Evolutionary conservation across 495 filamentous ascomycete species (phyloP), one percentile per base, ranked within the genome.

Genomic region (Clohesyomyces aquaticus): DNA sequence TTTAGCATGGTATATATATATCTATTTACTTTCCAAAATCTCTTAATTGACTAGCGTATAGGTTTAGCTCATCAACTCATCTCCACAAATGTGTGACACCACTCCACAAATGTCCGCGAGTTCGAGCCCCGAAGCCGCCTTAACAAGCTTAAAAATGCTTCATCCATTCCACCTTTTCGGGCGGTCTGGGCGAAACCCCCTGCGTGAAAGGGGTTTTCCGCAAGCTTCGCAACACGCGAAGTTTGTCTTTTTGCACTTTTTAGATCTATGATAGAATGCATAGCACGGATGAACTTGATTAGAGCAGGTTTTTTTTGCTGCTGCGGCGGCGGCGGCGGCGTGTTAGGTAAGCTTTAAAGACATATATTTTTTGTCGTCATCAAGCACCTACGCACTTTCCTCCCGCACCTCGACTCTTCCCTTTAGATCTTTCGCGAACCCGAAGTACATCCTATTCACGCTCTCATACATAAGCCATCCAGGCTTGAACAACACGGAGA

Each of bases 341-440:
- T n/a, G n/a, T n/a, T n/a, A n/a, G n/a, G n/a, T n/a, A n/a, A 38
- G 32, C 6, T 38, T 38, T 38, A 38, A 38, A 38, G 32, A 38
- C 14, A 6, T 38, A 6, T 38, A 38, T 14, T 14, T 38, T 38
- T 14, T 38, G 6, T 6, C 6, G 14, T 14, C 32, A 6, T 38
- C 32, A 38, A 6, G 6, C 32, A 38, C 6, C 32, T 38, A 14
- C 32, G 32, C 32, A 38, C 32, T 38, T 14, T 11, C 21, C 50
- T 10, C 47, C 8, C 14, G 8, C 43, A 9, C 43, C 27, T 43
- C 38, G 26, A 45, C 58, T 19, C 58, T 46, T 26, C 3, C 16
- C 48, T 53, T 53, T 27, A 61, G 19, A 61, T 61, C 58, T 19
- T 16, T 43, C 46, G 58, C 11, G 43, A 49, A 61, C 21, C 14